Base-by-base conservation (phyloP, 2,329 filamentous ascomycete species). In the Amauroascus verrucosus region DNA sequence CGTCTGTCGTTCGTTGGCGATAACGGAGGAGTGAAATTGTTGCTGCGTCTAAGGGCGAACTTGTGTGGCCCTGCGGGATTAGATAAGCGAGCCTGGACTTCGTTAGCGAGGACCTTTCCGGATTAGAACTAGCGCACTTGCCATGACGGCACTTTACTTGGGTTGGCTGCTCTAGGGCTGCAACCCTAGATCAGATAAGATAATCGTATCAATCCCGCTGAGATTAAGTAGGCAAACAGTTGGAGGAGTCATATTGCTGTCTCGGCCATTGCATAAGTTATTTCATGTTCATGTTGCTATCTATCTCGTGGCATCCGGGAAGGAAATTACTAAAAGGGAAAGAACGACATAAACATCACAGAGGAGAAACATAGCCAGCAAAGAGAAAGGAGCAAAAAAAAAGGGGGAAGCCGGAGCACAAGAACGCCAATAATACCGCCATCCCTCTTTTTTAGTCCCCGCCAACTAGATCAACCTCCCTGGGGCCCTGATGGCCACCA, bases 391-490 rank as follows among this genome's bases (percentile, higher is more conserved):
- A 45, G 48, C 49, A 51, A 33, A 41, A 11, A 49, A 49, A 38
- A 35, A 51, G 18, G 43, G 30, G 44, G 22, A 41, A 48, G 40
- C n/a, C 44, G 22, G 35, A 41, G 22, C 22, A 44, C 40, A 37
- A 46, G 33, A 57, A 55, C 52, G 48, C 50, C 53, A 51, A 43
- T 35, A 37, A 53, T 40, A 50, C 48, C 32, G 22, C 32, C 50
- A 45, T 37, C 46, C 28, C 13, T 47, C 13, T 47, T 45, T n/a
- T 48, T 50, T 65, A 65, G 53, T 67, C 64, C 38, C 56, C 64
- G 33, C 60, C 64, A 54, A 64, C 63, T 49, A 62, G 57, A 50
- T 70, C 69, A 47, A 71, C 63, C 63, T 72, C 69, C 48, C 65
- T 65, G 16, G 63, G 58, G 54, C 64, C 63, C 55, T 63, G 61